phyloP scores from a whole-genome alignment of 73 alveolate species.

The Paramecium pentaurelia region DNA sequence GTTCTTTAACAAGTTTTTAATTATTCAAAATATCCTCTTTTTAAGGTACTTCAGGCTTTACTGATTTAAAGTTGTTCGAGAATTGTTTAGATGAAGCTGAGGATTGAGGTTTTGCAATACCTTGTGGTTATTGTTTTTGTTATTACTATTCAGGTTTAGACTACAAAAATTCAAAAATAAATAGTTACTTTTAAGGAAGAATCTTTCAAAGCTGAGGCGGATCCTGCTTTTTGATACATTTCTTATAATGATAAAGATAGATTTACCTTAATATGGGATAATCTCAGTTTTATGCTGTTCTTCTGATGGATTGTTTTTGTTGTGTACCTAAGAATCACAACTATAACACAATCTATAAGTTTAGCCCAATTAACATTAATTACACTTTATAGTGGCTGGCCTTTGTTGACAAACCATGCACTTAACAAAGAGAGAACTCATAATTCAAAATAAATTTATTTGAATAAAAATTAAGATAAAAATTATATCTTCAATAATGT shows the following conservation, averaged over 20 bases:
- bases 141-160: neutral
- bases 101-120: neutral
- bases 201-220: neutral
- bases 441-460: constrained; percentile 10
- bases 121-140: neutral
- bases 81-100: neutral
- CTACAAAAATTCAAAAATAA: neutral
- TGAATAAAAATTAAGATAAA: neutral
- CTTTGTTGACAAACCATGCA: neutral
- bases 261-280: constrained; percentile 8
- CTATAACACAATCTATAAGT: neutral
- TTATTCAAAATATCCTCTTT: neutral
- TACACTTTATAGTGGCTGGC: constrained; percentile 15
- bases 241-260: neutral
- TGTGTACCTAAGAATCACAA: constrained; percentile 2
- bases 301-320: neutral
- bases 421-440: constrained; percentile 27
- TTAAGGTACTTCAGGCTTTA: neutral
- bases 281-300: neutral
- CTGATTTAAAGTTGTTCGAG: neutral
- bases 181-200: neutral
- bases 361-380: constrained; percentile 3
- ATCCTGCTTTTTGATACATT: constrained; percentile 30
- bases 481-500: neutral
- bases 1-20: neutral